Evolutionary conservation across 192 early-diverging fungal species (phyloP), one percentile per base, ranked within the genome.

Genomic region (Gigaspora rosea): DNA sequence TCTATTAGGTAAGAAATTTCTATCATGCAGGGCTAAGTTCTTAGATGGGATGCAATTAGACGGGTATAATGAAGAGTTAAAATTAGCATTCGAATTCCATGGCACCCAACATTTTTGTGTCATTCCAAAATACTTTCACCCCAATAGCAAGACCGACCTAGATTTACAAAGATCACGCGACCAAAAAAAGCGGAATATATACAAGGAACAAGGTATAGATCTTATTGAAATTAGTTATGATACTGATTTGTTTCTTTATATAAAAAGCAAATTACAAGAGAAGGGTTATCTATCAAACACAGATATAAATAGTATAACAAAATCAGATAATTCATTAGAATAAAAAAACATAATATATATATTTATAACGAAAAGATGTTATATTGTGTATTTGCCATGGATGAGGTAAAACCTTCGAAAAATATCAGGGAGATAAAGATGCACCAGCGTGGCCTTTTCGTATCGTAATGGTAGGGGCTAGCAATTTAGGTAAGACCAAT

Each of bases 1-100:
- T 46, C 41, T 67, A 3, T 68, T 68, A 68, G 66, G 16, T 68
- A 68, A 68, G 15, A 68, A 68, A 46, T 68, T 68, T 68, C 66
- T 41, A 48, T 68, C 66, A 4, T 67, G 65, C n/a, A n/a, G n/a
- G n/a, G n/a, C n/a, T 67, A 67, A 67, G 41, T 67, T 67, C 41
- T 67, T 67, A 12, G 12, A 46, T 67, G 12, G 41, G 12, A 35
- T 67, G 12, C 32, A 46, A 67, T 46, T 67, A 67, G 65, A 67
- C 41, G 36, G 12, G 36, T 67, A 67, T 67, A 67, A 68, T 46
- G 66, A 68, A 48, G 46, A 68, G 15, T 6, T 68, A 71, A 71
- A 56, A 71, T 71, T 71, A 7, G 51, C 70, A 71, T 71, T 2
- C 1, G 51, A 71, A 51, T 54, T 71, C 4, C 6, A 71, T 1